Conservation (phyloP, 495 filamentous ascomycete genomes). For the Aspergillus diversus region DNA sequence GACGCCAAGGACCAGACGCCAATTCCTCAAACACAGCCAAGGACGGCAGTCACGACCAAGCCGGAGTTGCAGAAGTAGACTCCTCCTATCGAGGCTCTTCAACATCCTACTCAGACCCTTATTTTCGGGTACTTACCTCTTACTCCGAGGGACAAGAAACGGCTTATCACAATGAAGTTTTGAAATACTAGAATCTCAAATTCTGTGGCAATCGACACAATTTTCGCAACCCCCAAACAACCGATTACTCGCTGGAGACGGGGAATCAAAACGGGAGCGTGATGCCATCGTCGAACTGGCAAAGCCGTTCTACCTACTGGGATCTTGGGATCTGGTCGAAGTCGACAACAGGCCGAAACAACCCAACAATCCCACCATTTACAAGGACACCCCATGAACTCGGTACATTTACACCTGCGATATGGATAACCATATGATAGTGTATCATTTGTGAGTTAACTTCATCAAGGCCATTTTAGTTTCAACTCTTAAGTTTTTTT, state of each 20-base stretch:
- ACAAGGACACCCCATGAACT: too few species aligned
- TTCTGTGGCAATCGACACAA: background rate
- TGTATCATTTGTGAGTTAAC: too few species aligned
- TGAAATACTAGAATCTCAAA: background rate
- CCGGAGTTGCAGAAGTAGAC: background rate
- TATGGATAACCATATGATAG: too few species aligned
- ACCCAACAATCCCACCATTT: too few species aligned
- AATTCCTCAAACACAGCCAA: background rate
- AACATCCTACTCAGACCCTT: background rate
- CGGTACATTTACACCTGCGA: too few species aligned
- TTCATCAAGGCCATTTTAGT: background rate
- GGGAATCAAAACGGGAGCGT: too few species aligned
- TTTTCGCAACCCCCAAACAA: background rate
- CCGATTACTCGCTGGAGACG: too few species aligned
- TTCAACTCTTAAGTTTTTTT: background rate
- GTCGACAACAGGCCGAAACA: too few species aligned
- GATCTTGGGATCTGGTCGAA: too few species aligned
- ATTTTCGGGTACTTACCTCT: background rate
- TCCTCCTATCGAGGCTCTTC: background rate
- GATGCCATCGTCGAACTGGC: too few species aligned
- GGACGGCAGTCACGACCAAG: background rate
- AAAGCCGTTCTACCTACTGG: too few species aligned
- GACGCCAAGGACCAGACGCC: background rate
- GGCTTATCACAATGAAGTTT: background rate
- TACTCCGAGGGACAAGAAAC: background rate